Conservation (phyloP, 2,329 filamentous ascomycete genomes). For the Hymenotorrendiella dingleyae region DNA sequence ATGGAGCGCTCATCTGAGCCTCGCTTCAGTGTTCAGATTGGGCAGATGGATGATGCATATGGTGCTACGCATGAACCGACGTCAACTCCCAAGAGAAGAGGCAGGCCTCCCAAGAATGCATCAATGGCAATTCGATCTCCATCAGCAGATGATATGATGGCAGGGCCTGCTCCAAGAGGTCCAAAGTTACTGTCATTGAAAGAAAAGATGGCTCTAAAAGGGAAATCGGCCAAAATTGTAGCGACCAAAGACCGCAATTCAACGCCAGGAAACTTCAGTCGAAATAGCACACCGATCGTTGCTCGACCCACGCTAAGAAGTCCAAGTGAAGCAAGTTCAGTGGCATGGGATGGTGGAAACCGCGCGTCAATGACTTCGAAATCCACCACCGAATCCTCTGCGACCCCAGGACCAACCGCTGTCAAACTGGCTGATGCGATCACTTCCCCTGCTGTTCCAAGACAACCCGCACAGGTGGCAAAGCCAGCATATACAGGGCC, state of each 20-base stretch:
- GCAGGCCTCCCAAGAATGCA: constrained; percentile 22
- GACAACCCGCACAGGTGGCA: background rate
- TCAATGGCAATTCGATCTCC: constrained; percentile 2
- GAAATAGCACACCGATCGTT: background rate
- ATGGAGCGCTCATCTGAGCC: too few species aligned
- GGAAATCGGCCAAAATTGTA: constrained; percentile 26
- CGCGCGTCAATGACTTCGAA: background rate
- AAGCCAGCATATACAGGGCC: constrained; percentile 17
- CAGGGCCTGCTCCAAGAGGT: background rate
- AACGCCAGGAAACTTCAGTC: background rate
- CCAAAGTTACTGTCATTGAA: constrained; percentile 23
- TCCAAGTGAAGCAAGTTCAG: background rate
- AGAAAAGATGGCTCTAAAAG: constrained; percentile 28
- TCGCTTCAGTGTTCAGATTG: too few species aligned
- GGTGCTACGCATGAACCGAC: too few species aligned
- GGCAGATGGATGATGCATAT: too few species aligned
- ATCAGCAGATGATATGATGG: background rate
- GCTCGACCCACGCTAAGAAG: background rate
- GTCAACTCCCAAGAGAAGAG: constrained; percentile 15
- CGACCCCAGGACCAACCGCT: background rate
- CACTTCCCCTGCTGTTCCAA: background rate
- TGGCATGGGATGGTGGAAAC: constrained; percentile 2
- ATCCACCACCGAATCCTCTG: background rate
- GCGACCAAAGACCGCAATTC: constrained; percentile 10
- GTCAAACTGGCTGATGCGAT: background rate